A percentile compares a stretch with the other conserved stretches of the same genome.
These are phyloP conservation scores for Colletotrichum eleusines DNA, from an alignment of 2,329 filamentous ascomycete genomes.

Conservation along the genomic window DNA sequence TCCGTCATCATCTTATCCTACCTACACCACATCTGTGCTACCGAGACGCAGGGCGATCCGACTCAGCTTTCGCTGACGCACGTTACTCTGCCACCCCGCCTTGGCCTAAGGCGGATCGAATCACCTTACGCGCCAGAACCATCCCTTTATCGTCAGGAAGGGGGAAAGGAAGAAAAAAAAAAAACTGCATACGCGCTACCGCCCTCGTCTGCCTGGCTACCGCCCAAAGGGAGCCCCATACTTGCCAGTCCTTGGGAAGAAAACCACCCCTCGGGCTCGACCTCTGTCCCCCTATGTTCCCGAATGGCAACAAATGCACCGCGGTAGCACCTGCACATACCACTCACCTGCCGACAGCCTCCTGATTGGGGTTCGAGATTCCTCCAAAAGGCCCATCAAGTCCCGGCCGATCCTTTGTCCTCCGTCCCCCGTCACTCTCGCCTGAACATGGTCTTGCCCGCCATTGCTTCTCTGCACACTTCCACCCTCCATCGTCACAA, in stretches of 20 bases:
- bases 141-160: slow-evolving; percentile 13
- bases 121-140: slow-evolving; percentile 10
- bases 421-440: slow-evolving; percentile 20
- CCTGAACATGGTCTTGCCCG: slow-evolving; percentile 40
- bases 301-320: slow-evolving; percentile 31
- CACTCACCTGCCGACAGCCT: slow-evolving; percentile 15
- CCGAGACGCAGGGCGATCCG: slow-evolving; percentile 19
- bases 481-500: slow-evolving; percentile 30
- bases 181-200: slow-evolving; percentile 9
- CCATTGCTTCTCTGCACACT: slow-evolving; percentile 30
- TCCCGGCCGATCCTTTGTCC: slow-evolving; percentile 20
- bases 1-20: slow-evolving; percentile 11
- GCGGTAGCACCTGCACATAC: slow-evolving; percentile 18
- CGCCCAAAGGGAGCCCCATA: slow-evolving; percentile 30
- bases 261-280: slow-evolving; percentile 10
- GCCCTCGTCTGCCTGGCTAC: slow-evolving; percentile 11
- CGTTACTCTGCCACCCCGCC: slow-evolving; percentile 25
- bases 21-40: slow-evolving; percentile 13
- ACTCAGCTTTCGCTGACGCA: slow-evolving; percentile 12
- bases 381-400: slow-evolving; percentile 37
- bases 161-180: not conserved
- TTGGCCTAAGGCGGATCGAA: slow-evolving; percentile 19
- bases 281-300: not conserved
- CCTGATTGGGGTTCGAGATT: slow-evolving; percentile 10
- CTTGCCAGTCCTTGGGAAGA: slow-evolving; percentile 10